phyloP scores from a whole-genome alignment of 257 asterid species.

The Solanum lignicaule region DNA sequence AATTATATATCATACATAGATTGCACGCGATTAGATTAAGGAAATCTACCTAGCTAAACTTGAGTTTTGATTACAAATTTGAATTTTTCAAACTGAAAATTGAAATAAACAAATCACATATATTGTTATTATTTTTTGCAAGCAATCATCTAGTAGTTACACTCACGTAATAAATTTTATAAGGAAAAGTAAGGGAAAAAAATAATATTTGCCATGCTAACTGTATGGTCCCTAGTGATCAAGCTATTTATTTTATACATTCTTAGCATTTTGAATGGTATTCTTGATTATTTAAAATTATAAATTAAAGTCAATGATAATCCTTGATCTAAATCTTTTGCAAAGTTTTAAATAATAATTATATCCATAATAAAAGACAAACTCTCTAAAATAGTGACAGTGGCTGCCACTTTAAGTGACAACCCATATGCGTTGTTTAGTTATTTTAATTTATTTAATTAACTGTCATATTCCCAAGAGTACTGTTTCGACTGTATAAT shows the following conservation, averaged over 20 bases:
- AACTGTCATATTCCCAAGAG: background rate
- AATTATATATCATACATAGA: background rate
- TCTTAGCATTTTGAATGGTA: background rate
- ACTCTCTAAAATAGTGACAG: background rate
- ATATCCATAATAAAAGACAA: background rate
- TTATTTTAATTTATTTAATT: background rate
- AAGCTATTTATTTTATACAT: background rate
- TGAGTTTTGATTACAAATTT: background rate
- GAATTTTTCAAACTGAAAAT: background rate
- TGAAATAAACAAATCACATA: background rate
- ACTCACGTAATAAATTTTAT: background rate
- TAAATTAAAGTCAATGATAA: background rate
- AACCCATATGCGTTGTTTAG: background rate
- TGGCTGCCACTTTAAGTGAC: background rate
- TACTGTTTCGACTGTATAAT: background rate
- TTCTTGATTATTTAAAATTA: background rate
- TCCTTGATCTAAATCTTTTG: background rate
- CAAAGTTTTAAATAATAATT: background rate
- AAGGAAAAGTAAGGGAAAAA: background rate
- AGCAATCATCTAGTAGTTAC: background rate
- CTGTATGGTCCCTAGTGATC: background rate
- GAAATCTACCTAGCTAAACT: background rate
- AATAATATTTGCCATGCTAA: background rate
- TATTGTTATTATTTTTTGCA: background rate
- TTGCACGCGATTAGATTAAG: background rate